Conservation (phyloP, 495 filamentous ascomycete genomes). For the Hypoxylon subgilvum region DNA sequence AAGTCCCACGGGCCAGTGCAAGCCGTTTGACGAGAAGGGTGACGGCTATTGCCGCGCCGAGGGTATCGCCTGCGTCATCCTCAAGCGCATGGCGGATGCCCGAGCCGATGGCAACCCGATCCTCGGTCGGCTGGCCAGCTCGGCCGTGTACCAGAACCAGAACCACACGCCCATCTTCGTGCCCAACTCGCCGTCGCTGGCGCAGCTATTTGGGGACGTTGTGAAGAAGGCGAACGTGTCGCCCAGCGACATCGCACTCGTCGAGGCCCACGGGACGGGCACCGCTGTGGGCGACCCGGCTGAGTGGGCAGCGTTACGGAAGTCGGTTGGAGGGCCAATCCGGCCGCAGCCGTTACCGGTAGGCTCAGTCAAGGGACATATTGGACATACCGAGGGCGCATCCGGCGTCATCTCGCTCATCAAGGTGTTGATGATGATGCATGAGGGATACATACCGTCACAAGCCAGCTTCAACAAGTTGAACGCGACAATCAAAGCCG, state of each 20-base stretch:
- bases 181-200: background rate
- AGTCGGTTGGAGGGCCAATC: slow-evolving; percentile 35
- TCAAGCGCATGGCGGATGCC: slow-evolving; percentile 66
- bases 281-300: slow-evolving; percentile 50
- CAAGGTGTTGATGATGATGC: slow-evolving; percentile 57
- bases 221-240: background rate
- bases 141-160: slow-evolving; percentile 60
- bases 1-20: slow-evolving; percentile 47
- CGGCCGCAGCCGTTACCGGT: slow-evolving; percentile 36
- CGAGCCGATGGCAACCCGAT: slow-evolving; percentile 65
- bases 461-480: slow-evolving; percentile 48
- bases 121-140: slow-evolving; percentile 58
- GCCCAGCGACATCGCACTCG: slow-evolving; percentile 5
- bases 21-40: slow-evolving; percentile 66
- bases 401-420: slow-evolving; percentile 46
- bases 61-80: slow-evolving; percentile 60
- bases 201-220: background rate
- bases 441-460: slow-evolving; percentile 45
- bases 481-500: slow-evolving; percentile 43
- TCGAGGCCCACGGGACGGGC: slow-evolving; percentile 52
- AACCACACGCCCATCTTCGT: background rate
- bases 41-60: slow-evolving; percentile 72
- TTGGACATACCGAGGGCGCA: slow-evolving; percentile 57
- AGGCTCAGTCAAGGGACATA: slow-evolving; percentile 53
- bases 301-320: slow-evolving; percentile 35